Evolutionary conservation across 305 asterid species (phyloP), one percentile per base, ranked within the genome.

Genomic region (Stenogyne calaminthoides): DNA sequence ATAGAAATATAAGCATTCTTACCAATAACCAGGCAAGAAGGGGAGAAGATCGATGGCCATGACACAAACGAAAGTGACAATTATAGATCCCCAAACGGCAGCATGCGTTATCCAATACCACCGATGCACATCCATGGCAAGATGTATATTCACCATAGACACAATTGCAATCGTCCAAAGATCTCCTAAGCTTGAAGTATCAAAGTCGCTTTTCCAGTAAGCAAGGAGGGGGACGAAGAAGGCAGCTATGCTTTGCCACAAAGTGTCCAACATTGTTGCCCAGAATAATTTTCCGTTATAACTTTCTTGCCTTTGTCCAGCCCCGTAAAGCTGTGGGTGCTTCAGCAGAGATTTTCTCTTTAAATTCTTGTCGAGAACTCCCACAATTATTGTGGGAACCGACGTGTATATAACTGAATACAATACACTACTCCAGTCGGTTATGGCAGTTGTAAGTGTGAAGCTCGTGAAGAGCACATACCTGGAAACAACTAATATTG

Each of bases 351-450:
- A 86, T 20, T 14, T 77, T 80, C 97, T 85, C 71, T 96, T 85
- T 75, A 95, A 76, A 87, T 95, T 97, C 85, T 95, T 92, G 73
- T 95, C 99, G 19, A 95, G 89, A 82, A 88, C 74, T 34, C 96
- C 99, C 4, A 91, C 92, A 46, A 92, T 74, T 66, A 95, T 81
- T 36, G 99, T 95, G 22, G 99, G 99, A 25, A 95, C 14, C 8
- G 98, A 69, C 10, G 98, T 89, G 85, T 95, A 95, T 51, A 95
- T 71, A 75, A 95, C 87, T 16, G 99, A 95, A 81, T 88, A 95
- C 78, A 95, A 80, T 81, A 95, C 87, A 66, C 93, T 89, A 91
- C 99, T 95, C 99, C 97, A 95, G 70, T 95, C 99, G 0, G 98
- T 92, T 36, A 95, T 81, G 44, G 99, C 96, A 12, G 98, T 92